These are phyloP conservation scores for Tetrahymena thermophila DNA, from an alignment of 73 alveolate genomes.

Conservation along the genomic window DNA sequence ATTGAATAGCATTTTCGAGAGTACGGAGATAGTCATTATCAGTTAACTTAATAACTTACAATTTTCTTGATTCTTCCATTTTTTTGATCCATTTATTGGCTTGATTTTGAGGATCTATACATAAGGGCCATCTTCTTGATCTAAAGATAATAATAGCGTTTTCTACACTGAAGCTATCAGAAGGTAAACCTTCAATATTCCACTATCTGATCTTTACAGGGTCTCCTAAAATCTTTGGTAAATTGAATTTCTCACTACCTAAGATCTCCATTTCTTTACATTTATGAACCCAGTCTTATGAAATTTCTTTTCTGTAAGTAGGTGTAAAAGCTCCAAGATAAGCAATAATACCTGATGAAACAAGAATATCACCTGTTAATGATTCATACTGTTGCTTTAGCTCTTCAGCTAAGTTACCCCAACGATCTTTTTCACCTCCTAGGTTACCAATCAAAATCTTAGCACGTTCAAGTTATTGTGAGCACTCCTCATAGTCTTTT, in stretches of 20 bases:
- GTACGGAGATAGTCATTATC: constrained; percentile 70
- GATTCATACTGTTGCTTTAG: constrained; percentile 76
- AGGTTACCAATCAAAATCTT: constrained; percentile 90
- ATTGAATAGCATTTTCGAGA: constrained; percentile 74
- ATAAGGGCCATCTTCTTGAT: constrained; percentile 96
- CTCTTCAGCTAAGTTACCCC: constrained; percentile 86
- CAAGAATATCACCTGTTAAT: constrained; percentile 95
- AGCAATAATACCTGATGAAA: constrained; percentile 97
- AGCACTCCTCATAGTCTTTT: constrained; percentile 75
- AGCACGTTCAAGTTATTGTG: constrained; percentile 89
- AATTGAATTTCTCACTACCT: constrained; percentile 74
- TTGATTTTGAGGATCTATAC: constrained; percentile 93
- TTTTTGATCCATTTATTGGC: constrained; percentile 82
- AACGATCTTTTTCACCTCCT: constrained; percentile 98
- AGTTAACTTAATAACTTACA: constrained; percentile 74
- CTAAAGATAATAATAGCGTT: constrained; percentile 92
- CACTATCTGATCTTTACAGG: constrained; percentile 97
- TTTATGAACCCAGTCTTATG: constrained; percentile 84
- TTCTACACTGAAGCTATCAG: constrained; percentile 94
- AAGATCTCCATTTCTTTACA: constrained; percentile 85
- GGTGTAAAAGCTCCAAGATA: constrained; percentile 95
- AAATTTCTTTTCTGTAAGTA: constrained; percentile 75
- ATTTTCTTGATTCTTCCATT: constrained; percentile 58
- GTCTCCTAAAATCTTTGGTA: constrained; percentile 90
- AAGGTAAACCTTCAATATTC: constrained; percentile 97